Base-by-base conservation (phyloP, 2,329 filamentous ascomycete genomes). In the Penicillium sp. region DNA sequence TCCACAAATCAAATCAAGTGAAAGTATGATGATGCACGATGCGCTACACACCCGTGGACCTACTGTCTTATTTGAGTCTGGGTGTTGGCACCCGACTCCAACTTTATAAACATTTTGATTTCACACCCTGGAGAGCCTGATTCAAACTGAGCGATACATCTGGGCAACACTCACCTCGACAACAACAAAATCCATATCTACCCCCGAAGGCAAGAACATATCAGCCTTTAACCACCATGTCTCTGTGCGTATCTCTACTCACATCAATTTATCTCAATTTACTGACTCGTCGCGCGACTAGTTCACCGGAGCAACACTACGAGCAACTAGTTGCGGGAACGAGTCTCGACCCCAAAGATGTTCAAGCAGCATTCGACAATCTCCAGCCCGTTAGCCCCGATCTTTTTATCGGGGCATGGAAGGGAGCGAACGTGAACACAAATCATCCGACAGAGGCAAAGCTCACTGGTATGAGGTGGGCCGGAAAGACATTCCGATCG, bases 401-500 rank as follows among this genome's bases (percentile, higher is more conserved):
- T 2, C 47, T 53, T 1, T 54, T 61, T 31, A 46, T 50, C 14
- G 55, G 51, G 5, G 21, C 34, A 13, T 59, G 50, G 58, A 58
- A 59, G 10, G 50, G 52, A 11, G 52, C 43, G 13, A 56, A 47
- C 14, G 51, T 55, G 1, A 56, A 52, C 32, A 54, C 49, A 14
- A 43, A 40, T 43, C 55, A 58, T 18, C 56, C 52, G 10, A 54
- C 48, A 22, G 50, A 56, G 50, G 32, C 36, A n/a, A 61, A 46
- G 8, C 51, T 59, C 21, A 49, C 29, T 5, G 10, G 14, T 1
- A 52, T 57, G 52, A 50, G 40, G 1, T 59, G 54, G 52, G 54
- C 54, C 18, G 56, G 54, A 10, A 61, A 59, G 47, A 52, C 46
- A 21, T 59, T 61, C 44, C 31, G 51, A 44, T 56, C 56, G 3